These are phyloP conservation scores for Porodaedalea pini DNA, from an alignment of 1,284 basidiomycete genomes.

Conservation along the genomic window DNA sequence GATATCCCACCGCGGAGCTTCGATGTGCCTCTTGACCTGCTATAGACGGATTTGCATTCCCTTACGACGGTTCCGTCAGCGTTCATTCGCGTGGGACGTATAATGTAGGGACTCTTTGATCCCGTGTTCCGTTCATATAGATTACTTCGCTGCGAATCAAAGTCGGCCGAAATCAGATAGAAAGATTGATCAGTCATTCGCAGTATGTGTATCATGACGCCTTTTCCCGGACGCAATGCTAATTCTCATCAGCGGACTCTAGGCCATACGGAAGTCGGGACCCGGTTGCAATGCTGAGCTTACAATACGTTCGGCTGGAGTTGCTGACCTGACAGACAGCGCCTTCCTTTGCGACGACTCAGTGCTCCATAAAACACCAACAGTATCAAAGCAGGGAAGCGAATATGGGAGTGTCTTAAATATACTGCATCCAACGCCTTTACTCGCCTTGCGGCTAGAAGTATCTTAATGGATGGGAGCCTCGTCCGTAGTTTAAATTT, in stretches of 20 bases:
- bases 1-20: neutral
- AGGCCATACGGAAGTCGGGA: neutral
- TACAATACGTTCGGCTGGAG: neutral
- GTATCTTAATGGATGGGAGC: no score
- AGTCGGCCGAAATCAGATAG: neutral
- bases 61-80: slow-evolving; percentile 9
- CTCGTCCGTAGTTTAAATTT: no score
- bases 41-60: neutral
- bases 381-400: no score
- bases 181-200: neutral
- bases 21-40: neutral
- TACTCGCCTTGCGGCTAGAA: no score
- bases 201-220: neutral
- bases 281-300: neutral
- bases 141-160: neutral
- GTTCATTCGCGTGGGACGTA: slow-evolving; percentile 2
- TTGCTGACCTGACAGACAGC: neutral
- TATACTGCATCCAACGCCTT: no score
- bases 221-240: neutral
- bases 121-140: slow-evolving; percentile 15
- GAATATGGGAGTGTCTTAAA: no score
- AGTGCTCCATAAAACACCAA: no score
- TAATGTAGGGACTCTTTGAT: slow-evolving; percentile 7
- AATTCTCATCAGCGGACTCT: neutral
- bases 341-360: neutral